phyloP scores from a whole-genome alignment of 306 rosid genomes.

The Castanea crenata region DNA sequence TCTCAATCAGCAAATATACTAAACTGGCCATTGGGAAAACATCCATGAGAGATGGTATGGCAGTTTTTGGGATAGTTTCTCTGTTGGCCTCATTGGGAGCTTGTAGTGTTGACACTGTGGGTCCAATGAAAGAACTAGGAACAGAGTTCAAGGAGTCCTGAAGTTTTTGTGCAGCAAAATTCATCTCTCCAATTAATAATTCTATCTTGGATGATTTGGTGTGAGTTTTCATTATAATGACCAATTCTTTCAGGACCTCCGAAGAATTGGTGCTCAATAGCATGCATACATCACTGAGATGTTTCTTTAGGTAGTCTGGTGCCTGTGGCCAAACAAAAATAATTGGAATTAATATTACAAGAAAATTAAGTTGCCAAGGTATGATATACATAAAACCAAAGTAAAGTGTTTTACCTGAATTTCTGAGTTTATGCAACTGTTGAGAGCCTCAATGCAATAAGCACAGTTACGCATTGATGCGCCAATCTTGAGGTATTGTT shows the following conservation, averaged over 20 bases:
- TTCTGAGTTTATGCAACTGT: constrained; percentile 34
- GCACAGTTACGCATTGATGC: constrained; percentile 43
- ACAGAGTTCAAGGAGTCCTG: constrained; percentile 35
- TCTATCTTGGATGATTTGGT: constrained; percentile 36
- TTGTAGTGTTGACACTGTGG: not conserved
- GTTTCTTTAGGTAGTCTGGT: constrained; percentile 37
- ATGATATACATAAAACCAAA: not conserved
- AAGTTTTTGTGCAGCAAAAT: constrained; percentile 33
- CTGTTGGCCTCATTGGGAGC: constrained; percentile 3
- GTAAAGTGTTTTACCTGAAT: constrained; percentile 15
- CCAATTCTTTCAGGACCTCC: constrained; percentile 39
- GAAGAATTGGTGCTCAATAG: constrained; percentile 35
- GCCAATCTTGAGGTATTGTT: constrained; percentile 42
- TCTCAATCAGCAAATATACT: constrained; percentile 37
- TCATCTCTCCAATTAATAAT: constrained; percentile 33
- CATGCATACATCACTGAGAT: constrained; percentile 19
- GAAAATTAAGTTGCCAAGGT: not conserved
- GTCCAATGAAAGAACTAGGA: constrained; percentile 23
- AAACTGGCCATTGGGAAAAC: constrained; percentile 36
- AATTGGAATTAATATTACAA: not conserved
- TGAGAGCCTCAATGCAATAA: constrained; percentile 50
- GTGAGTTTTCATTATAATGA: constrained; percentile 27
- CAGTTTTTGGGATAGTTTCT: not conserved
- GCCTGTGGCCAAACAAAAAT: constrained; percentile 17
- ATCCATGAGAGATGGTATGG: constrained; percentile 28